Conservation (phyloP, 768 basidiomycete species). For the Plicaturopsis crispa region DNA sequence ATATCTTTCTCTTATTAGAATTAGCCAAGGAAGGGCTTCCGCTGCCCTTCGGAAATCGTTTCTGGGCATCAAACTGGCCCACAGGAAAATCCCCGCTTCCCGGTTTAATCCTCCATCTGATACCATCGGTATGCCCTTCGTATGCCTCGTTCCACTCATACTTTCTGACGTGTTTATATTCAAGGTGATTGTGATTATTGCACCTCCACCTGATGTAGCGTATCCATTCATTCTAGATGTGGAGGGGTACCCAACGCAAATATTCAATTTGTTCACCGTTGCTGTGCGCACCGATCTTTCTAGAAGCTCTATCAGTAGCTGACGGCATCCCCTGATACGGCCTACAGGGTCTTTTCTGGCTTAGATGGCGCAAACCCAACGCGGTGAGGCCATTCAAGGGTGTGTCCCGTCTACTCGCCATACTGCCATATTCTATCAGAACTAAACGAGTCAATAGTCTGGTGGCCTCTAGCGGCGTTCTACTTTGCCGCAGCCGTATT, state of each 20-base stretch:
- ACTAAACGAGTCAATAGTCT: slow-evolving; percentile 32
- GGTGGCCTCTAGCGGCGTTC: slow-evolving; percentile 47
- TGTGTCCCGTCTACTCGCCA: slow-evolving; percentile 5
- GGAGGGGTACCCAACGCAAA: slow-evolving; percentile 43
- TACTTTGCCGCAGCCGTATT: slow-evolving; percentile 44
- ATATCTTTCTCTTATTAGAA: slow-evolving; percentile 21
- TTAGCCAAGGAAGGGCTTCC: slow-evolving; percentile 57
- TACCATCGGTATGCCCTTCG: slow-evolving; percentile 32
- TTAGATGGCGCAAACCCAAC: slow-evolving; percentile 43
- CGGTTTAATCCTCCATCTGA: slow-evolving; percentile 47
- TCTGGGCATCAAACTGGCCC: slow-evolving; percentile 60
- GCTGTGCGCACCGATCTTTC: slow-evolving; percentile 26
- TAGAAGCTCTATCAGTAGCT: background rate
- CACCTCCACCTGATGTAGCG: slow-evolving; percentile 40
- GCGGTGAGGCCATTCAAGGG: slow-evolving; percentile 46
- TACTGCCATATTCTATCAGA: background rate
- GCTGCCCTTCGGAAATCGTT: slow-evolving; percentile 47
- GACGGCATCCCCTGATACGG: background rate
- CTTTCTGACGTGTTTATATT: no score
- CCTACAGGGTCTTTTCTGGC: slow-evolving; percentile 43
- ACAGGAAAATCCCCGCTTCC: slow-evolving; percentile 49
- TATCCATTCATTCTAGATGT: slow-evolving; percentile 60
- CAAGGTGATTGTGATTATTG: slow-evolving; percentile 45
- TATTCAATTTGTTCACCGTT: slow-evolving; percentile 49
- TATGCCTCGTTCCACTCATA: no score